phyloP scores from a whole-genome alignment of 768 basidiomycete genomes.

The Postia placenta region DNA sequence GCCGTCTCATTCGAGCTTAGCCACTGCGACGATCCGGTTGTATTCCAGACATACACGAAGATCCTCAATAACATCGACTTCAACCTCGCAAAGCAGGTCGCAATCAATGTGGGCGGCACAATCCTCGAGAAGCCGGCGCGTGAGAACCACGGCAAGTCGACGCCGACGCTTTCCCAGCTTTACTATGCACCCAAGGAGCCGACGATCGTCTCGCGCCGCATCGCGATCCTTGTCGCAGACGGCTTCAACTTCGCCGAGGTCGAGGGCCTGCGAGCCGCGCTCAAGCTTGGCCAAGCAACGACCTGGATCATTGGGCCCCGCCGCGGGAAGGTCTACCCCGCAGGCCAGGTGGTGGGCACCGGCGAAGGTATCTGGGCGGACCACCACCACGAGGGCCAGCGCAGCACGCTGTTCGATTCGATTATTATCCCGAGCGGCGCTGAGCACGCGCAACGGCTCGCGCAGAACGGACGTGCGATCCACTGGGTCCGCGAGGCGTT shows the following conservation, averaged over 20 bases:
- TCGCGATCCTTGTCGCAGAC: slow-evolving; percentile 73
- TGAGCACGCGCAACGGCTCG: slow-evolving; percentile 49
- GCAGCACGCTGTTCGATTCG: slow-evolving; percentile 83
- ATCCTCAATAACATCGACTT: slow-evolving; percentile 69
- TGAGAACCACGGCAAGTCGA: slow-evolving; percentile 52
- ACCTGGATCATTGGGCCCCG: slow-evolving; percentile 62
- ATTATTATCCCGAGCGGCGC: slow-evolving; percentile 71
- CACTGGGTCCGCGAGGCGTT: slow-evolving; percentile 85
- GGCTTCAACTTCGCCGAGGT: slow-evolving; percentile 65
- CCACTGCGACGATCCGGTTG: slow-evolving; percentile 71
- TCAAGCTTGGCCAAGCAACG: slow-evolving; percentile 48
- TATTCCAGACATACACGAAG: slow-evolving; percentile 63
- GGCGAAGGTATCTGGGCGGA: slow-evolving; percentile 42
- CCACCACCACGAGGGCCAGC: slow-evolving; percentile 70
- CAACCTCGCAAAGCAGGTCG: slow-evolving; percentile 65
- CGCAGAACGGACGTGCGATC: slow-evolving; percentile 60
- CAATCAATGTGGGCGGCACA: slow-evolving; percentile 54
- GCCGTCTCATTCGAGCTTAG: slow-evolving; percentile 81
- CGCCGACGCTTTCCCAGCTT: slow-evolving; percentile 52
- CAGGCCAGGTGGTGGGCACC: slow-evolving; percentile 21
- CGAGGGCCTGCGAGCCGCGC: slow-evolving; percentile 45
- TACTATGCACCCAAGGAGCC: slow-evolving; percentile 49
- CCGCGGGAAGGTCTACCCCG: slow-evolving; percentile 46
- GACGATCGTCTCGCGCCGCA: slow-evolving; percentile 58
- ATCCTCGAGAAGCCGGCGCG: slow-evolving; percentile 46